These are phyloP conservation scores for Metschnikowia proteae DNA, from an alignment of 805 yeast genomes.

Conservation along the genomic window DNA sequence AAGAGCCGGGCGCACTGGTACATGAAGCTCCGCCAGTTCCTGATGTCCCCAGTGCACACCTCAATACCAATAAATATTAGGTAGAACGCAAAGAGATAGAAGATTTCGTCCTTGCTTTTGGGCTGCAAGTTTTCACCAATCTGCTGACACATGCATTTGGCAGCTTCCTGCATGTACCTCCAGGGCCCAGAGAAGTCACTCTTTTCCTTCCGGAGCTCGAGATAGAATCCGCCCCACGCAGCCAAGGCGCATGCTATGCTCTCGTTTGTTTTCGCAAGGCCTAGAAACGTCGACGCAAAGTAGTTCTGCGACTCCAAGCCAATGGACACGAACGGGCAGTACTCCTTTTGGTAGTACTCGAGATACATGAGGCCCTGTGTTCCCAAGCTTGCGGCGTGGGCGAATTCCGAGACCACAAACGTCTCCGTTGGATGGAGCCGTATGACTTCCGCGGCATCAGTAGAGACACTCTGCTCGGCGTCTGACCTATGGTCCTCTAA, in stretches of 20 bases:
- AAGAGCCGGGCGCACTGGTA: conserved; percentile 15
- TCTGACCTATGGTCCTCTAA: conserved; percentile 11
- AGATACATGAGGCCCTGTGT: conserved; percentile 18
- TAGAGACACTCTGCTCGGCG: not conserved
- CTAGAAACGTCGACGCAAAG: conserved; percentile 19
- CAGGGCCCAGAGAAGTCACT: conserved; percentile 18
- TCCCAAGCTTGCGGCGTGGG: conserved; percentile 11
- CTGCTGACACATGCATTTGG: conserved; percentile 16
- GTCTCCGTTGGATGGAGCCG: conserved; percentile 1
- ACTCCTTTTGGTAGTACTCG: conserved; percentile 17
- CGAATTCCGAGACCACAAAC: conserved; percentile 7
- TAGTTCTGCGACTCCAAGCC: conserved; percentile 19
- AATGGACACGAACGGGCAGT: conserved; percentile 16
- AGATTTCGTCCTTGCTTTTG: conserved; percentile 13
- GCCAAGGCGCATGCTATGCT: conserved; percentile 18
- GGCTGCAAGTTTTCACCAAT: conserved; percentile 16
- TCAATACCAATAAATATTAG: conserved; percentile 20
- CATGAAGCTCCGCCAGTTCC: conserved; percentile 19
- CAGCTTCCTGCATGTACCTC: conserved; percentile 21
- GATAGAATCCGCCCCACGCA: conserved; percentile 22
- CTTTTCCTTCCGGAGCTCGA: conserved; percentile 15
- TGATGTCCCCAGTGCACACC: conserved; percentile 22
- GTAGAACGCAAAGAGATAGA: conserved; percentile 17
- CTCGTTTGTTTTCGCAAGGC: conserved; percentile 15
- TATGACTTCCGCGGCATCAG: not conserved